Conservation (phyloP, 176 grass and related monocot genomes). For the Oryza nivara region DNA sequence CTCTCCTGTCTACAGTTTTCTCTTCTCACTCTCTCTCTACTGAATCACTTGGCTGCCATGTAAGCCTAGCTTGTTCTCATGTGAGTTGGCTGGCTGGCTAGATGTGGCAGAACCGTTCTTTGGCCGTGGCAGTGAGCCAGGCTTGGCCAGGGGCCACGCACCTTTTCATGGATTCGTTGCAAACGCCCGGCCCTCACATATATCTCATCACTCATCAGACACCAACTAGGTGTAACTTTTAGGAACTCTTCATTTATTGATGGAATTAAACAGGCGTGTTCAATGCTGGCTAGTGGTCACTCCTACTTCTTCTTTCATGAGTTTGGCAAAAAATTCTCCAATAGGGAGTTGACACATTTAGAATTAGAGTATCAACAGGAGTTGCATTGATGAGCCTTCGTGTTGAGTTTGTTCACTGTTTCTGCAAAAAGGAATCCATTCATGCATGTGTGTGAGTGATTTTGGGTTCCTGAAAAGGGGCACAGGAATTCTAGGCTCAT, state of each 20-base stretch:
- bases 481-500: too few species aligned
- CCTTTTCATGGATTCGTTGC: conserved; percentile 42
- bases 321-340: conserved; percentile 46
- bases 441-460: background rate
- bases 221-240: conserved; percentile 38
- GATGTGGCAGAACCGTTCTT: conserved; percentile 43
- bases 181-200: conserved; percentile 1
- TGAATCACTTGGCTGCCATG: conserved; percentile 46
- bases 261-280: conserved; percentile 30
- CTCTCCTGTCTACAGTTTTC: background rate
- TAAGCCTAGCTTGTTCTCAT: conserved; percentile 47
- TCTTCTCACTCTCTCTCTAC: conserved; percentile 26
- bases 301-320: conserved; percentile 37
- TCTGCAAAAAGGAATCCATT: background rate
- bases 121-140: conserved; percentile 39
- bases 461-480: background rate
- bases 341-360: conserved; percentile 32
- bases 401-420: conserved; percentile 33
- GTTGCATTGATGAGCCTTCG: conserved; percentile 50
- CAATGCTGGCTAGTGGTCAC: conserved; percentile 35
- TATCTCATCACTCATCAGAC: conserved; percentile 26
- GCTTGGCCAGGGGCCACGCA: conserved; percentile 35
- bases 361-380: conserved; percentile 35
- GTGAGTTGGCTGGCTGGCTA: conserved; percentile 52
- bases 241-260: conserved; percentile 51